phyloP scores from a whole-genome alignment of 495 filamentous ascomycete genomes.

The Cercophora newfieldiana region DNA sequence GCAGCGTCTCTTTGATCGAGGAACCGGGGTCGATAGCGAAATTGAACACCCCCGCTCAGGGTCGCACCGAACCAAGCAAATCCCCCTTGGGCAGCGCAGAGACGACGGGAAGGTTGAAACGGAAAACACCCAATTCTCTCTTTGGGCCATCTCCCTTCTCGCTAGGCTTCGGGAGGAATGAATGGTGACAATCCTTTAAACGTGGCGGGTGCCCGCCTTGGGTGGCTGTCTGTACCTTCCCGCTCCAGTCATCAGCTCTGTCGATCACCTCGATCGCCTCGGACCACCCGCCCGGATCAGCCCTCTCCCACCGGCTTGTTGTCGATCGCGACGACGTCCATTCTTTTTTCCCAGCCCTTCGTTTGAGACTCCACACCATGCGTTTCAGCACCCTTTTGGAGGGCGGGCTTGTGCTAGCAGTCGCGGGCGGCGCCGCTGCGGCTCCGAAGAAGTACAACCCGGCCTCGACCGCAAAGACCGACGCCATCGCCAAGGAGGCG shows the following conservation, averaged over 20 bases:
- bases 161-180: neutral
- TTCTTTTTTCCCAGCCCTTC: neutral
- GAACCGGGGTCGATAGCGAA: neutral
- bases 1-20: neutral
- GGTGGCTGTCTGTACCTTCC: neutral
- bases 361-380: neutral
- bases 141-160: neutral
- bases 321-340: conserved; percentile 3
- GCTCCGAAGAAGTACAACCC: neutral
- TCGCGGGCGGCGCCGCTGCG: neutral
- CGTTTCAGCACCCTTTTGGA: neutral
- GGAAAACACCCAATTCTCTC: neutral
- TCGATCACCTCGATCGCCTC: neutral
- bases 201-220: neutral
- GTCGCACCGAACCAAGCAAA: neutral
- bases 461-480: neutral
- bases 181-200: neutral
- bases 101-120: neutral
- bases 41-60: neutral
- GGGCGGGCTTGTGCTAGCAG: neutral
- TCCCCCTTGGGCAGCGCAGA: neutral
- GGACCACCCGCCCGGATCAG: neutral
- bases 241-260: neutral
- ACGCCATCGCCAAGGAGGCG: neutral
- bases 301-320: too few relatives aligned